Percentiles rank a stretch among this genome's conserved stretches.
Conservation (phyloP, 345 rosid genomes). For the Hevea brasiliensis region DNA sequence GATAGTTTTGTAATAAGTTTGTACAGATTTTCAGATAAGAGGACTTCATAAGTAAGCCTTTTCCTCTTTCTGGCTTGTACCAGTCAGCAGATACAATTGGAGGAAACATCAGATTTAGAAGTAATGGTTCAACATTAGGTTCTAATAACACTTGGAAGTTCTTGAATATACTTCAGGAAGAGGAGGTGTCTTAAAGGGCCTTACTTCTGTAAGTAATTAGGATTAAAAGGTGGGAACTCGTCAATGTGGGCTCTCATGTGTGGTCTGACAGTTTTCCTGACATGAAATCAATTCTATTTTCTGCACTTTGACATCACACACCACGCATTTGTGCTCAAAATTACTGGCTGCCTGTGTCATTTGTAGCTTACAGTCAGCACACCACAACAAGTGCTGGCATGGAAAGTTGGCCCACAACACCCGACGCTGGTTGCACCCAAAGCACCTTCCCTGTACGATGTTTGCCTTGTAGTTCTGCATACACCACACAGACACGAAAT, state of each 20-base stretch:
- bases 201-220: slow-evolving; percentile 14
- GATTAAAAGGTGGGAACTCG: slow-evolving; percentile 19
- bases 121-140: not conserved
- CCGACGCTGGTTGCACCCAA: slow-evolving; percentile 52
- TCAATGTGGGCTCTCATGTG: slow-evolving; percentile 1
- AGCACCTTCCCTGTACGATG: slow-evolving; percentile 45
- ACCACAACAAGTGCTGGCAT: slow-evolving; percentile 76
- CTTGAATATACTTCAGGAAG: not conserved
- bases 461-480: slow-evolving; percentile 18
- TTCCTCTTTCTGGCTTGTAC: not conserved
- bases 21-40: not conserved
- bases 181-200: not conserved
- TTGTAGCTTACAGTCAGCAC: slow-evolving; percentile 51
- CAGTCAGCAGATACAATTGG: not conserved
- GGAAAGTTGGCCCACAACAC: slow-evolving; percentile 66
- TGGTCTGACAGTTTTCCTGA: slow-evolving; percentile 4
- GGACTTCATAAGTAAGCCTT: not conserved
- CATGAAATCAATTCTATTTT: slow-evolving; percentile 36
- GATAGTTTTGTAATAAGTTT: not conserved
- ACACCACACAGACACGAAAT: not conserved
- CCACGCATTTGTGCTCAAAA: slow-evolving; percentile 62
- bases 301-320: slow-evolving; percentile 63
- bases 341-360: slow-evolving; percentile 28
- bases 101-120: not conserved
- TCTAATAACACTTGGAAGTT: not conserved